Conservation (phyloP, 2,329 filamentous ascomycete genomes). For the Xylariales sp. region DNA sequence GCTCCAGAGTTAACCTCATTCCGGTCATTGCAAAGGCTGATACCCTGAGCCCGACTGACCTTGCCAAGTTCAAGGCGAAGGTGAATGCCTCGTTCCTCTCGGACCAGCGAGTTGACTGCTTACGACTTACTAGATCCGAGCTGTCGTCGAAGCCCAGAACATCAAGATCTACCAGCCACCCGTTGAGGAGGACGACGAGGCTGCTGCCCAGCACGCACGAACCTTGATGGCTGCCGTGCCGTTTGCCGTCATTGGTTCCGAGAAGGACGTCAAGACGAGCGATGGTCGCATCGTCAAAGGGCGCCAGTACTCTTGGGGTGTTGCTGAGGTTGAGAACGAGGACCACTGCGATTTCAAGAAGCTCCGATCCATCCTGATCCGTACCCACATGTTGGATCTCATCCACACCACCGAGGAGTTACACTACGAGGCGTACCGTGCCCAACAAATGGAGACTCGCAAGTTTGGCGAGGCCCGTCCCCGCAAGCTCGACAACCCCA, state of each 20-base stretch:
- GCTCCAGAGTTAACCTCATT: slow-evolving; percentile 96
- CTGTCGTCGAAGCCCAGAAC: slow-evolving; percentile 94
- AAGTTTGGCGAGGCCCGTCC: slow-evolving; percentile 98
- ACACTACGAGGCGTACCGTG: slow-evolving; percentile 98
- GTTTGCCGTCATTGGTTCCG: slow-evolving; percentile 96
- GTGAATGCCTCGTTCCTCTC: slow-evolving; percentile 47
- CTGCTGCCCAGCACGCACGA: slow-evolving; percentile 89
- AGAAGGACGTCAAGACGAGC: slow-evolving; percentile 97
- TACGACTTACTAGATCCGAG: slow-evolving; percentile 63
- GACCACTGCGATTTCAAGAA: slow-evolving; percentile 99
- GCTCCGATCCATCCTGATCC: slow-evolving; percentile 95
- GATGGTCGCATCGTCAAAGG: slow-evolving; percentile 98
- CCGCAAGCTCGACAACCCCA: slow-evolving; percentile 98
- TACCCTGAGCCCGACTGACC: slow-evolving; percentile 86
- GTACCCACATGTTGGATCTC: slow-evolving; percentile 98
- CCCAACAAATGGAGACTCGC: slow-evolving; percentile 98
- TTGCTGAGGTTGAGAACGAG: slow-evolving; percentile 98
- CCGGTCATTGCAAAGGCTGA: slow-evolving; percentile 98
- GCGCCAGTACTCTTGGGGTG: slow-evolving; percentile 98
- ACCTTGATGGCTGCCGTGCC: slow-evolving; percentile 96
- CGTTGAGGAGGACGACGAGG: slow-evolving; percentile 96
- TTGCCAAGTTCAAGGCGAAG: slow-evolving; percentile 91
- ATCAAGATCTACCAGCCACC: slow-evolving; percentile 99
- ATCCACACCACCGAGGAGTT: slow-evolving; percentile 99
- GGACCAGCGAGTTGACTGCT: slow-evolving; percentile 10